These are phyloP conservation scores for Stemphylium beticola DNA, from an alignment of 2,329 filamentous ascomycete species.

Conservation along the genomic window DNA sequence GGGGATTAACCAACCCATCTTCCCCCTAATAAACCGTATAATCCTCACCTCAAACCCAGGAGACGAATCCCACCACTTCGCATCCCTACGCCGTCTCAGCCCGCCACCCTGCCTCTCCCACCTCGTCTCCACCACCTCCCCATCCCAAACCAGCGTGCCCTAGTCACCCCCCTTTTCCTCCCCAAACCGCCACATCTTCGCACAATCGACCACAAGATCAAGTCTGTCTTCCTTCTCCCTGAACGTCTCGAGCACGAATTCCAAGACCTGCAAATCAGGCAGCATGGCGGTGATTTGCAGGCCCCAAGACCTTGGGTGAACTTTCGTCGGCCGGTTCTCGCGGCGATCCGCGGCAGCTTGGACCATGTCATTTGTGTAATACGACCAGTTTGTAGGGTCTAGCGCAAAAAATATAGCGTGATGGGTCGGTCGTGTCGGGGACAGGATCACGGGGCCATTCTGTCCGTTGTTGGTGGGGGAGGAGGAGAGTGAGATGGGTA, in stretches of 20 bases:
- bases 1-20: not conserved
- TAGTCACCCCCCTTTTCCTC: constrained; percentile 6
- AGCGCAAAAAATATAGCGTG: too few species aligned
- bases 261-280: constrained; percentile 26
- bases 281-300: constrained; percentile 14
- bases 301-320: constrained; percentile 17
- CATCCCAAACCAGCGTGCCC: constrained; percentile 33
- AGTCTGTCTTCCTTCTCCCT: constrained; percentile 29
- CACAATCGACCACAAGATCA: constrained; percentile 34
- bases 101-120: constrained; percentile 13
- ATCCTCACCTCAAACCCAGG: constrained; percentile 12
- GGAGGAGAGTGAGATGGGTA: constrained; percentile 24
- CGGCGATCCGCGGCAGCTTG: not conserved
- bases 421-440: constrained; percentile 7
- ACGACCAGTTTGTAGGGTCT: too few species aligned
- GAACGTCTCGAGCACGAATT: constrained; percentile 38
- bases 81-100: not conserved
- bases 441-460: constrained; percentile 18
- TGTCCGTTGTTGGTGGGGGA: constrained; percentile 23
- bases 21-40: constrained; percentile 8
- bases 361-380: too few species aligned
- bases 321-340: not conserved
- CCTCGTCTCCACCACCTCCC: constrained; percentile 20
- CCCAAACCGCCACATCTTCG: constrained; percentile 39
- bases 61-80: not conserved